Conservation (phyloP, 2,329 filamentous ascomycete genomes). For the Calonectria ilicicola region DNA sequence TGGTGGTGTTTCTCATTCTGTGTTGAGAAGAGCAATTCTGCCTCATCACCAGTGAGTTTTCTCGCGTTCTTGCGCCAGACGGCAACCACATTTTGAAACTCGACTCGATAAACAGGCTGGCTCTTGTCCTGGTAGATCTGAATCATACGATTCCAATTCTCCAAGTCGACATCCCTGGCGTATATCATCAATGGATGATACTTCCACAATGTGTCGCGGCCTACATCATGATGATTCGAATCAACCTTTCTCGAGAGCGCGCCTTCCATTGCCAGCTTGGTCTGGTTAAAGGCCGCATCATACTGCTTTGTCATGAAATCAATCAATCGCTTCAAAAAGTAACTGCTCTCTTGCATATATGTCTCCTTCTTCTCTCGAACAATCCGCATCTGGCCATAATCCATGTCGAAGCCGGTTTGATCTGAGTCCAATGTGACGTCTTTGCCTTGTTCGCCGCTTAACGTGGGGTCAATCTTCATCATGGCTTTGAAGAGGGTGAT, state of each 20-base stretch:
- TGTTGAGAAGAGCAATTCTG: conserved; percentile 88
- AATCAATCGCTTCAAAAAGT: conserved; percentile 83
- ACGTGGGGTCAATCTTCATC: conserved; percentile 89
- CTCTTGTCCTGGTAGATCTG: conserved; percentile 84
- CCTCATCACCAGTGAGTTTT: conserved; percentile 81
- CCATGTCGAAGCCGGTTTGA: conserved; percentile 71
- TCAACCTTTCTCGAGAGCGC: conserved; percentile 77
- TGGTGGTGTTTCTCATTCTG: conserved; percentile 89
- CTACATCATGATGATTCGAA: conserved; percentile 75
- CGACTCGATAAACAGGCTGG: conserved; percentile 81
- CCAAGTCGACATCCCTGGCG: conserved; percentile 82
- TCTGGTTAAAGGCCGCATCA: conserved; percentile 78
- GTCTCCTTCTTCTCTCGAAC: conserved; percentile 94
- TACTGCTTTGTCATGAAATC: conserved; percentile 88
- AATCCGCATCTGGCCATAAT: conserved; percentile 91
- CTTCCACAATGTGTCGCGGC: conserved; percentile 83
- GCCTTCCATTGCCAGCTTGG: conserved; percentile 72
- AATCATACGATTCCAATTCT: conserved; percentile 85
- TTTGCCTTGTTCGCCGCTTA: conserved; percentile 67
- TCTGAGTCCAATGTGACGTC: conserved; percentile 58
- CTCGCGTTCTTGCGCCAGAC: conserved; percentile 85
- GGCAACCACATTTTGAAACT: conserved; percentile 82
- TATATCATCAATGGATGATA: conserved; percentile 91
- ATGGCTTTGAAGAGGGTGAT: conserved; percentile 91
- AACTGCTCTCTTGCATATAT: conserved; percentile 80